Conservation (phyloP, 2,329 filamentous ascomycete genomes). For the Huntiella savannae region DNA sequence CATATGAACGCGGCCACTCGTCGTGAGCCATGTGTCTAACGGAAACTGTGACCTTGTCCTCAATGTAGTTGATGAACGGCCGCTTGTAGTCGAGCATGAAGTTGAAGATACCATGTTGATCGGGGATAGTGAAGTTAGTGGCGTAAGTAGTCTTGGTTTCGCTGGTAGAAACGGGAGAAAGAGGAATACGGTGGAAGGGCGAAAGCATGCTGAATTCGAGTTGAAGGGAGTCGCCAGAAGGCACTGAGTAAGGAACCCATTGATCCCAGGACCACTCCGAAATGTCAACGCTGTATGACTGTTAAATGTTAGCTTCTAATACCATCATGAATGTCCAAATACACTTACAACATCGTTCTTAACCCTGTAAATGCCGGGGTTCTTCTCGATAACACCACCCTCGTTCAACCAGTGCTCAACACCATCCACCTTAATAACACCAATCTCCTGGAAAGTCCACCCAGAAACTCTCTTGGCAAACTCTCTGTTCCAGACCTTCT, state of each 20-base stretch:
- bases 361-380: conserved; percentile 80
- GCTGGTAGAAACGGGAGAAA: conserved; percentile 38
- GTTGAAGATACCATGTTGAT: conserved; percentile 98
- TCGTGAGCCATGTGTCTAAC: conserved; percentile 94
- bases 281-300: conserved; percentile 75
- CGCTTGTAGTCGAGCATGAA: conserved; percentile 96
- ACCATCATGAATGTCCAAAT: not conserved
- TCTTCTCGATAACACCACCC: conserved; percentile 35
- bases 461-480: conserved; percentile 72
- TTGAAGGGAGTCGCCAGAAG: conserved; percentile 56
- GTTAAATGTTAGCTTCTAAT: conserved; percentile 15
- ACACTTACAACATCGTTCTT: conserved; percentile 86
- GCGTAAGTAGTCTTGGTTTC: conserved; percentile 54
- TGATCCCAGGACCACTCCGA: conserved; percentile 66
- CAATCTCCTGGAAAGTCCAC: conserved; percentile 94
- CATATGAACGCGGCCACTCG: conserved; percentile 82
- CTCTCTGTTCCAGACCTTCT: conserved; percentile 55
- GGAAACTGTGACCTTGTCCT: conserved; percentile 88
- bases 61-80: conserved; percentile 71
- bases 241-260: conserved; percentile 55
- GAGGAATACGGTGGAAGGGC: conserved; percentile 76
- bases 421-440: conserved; percentile 67
- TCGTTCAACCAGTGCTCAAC: conserved; percentile 52
- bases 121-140: conserved; percentile 62
- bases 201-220: conserved; percentile 98